Conservation (phyloP, 2,329 filamentous ascomycete genomes). For the Allantophomopsis cytisporea region DNA sequence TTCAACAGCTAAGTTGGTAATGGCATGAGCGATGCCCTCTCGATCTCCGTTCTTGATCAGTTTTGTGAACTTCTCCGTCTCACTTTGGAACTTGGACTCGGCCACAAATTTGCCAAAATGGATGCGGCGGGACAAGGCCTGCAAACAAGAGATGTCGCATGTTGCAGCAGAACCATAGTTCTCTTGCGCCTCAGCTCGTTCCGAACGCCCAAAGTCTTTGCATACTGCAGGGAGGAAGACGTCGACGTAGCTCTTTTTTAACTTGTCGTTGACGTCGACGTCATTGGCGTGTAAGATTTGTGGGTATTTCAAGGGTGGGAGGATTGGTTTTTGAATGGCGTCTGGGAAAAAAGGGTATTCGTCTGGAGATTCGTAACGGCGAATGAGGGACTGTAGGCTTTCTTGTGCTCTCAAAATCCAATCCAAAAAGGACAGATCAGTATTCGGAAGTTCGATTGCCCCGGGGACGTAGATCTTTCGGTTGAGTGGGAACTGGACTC, state of each 20-base stretch:
- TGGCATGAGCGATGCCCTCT: slow-evolving; percentile 72
- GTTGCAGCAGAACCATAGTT: slow-evolving; percentile 93
- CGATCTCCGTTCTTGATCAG: slow-evolving; percentile 74
- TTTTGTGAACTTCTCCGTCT: slow-evolving; percentile 65
- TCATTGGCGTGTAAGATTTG: slow-evolving; percentile 75
- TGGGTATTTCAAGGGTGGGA: slow-evolving; percentile 82
- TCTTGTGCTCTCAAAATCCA: slow-evolving; percentile 90
- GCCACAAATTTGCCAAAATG: slow-evolving; percentile 99
- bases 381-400: slow-evolving; percentile 79
- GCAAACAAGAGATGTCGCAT: slow-evolving; percentile 79
- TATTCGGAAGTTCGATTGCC: slow-evolving; percentile 65
- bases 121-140: slow-evolving; percentile 79
- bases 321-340: slow-evolving; percentile 63
- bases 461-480: slow-evolving; percentile 72
- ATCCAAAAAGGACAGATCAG: slow-evolving; percentile 72
- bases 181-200: slow-evolving; percentile 76
- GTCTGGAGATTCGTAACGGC: slow-evolving; percentile 90
- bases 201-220: slow-evolving; percentile 59
- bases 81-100: slow-evolving; percentile 82
- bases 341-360: slow-evolving; percentile 95
- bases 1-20: slow-evolving; percentile 83
- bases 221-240: slow-evolving; percentile 77
- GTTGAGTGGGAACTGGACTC: slow-evolving; percentile 94
- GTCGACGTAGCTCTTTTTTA: slow-evolving; percentile 75
- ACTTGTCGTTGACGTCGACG: slow-evolving; percentile 79